Evolutionary conservation across 192 early-diverging fungal genomes (phyloP), one percentile per base, ranked within the genome.

Genomic region (Podila horticola): DNA sequence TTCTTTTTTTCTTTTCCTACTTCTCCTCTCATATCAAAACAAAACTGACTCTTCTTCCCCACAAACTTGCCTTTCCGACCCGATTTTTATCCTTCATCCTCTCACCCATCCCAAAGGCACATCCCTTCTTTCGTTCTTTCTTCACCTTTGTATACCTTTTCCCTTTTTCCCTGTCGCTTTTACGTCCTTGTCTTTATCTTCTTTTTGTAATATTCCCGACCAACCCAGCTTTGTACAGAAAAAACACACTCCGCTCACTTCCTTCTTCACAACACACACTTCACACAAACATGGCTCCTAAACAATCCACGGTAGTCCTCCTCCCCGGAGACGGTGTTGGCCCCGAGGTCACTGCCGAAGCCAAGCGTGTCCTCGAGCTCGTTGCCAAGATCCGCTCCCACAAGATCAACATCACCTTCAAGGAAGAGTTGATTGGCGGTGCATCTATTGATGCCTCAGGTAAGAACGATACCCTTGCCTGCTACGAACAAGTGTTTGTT

Each of bases 311-410:
- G 65, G 69, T 85, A 45, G 75, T 95, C 26, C 89, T 96, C 51
- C 88, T 97, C 61, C 92, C 94, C 70, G 97, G 97, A 67, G 98
- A 99, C 82, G 97, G 97, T 65, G 92, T 97, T 65, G 98, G 98
- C 38, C 98, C 98, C 34, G 98, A 99, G 82, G 94, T 98, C 51
- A 92, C 94, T 62, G 91, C 88, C 22, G 94, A 99, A 82, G 98
- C 96, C 45, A 86, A 93, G 84, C 95, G 94, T 72, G 92, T 98
- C 29, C 91, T 99, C 73, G 90, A 96, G 66, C 74, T 93, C 19
- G 88, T 99, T 55, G 79, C 88, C 74, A 85, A 86, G 45, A 79
- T 89, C 63, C 89, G 94, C 71, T 81, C 88, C 22, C 84, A 89
- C 67, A 88, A 85, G 41, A 72, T 92, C 72, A 69, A 85, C 62